Evolutionary conservation across 495 filamentous ascomycete species (phyloP).

Genomic region (Penicillium silybi): DNA sequence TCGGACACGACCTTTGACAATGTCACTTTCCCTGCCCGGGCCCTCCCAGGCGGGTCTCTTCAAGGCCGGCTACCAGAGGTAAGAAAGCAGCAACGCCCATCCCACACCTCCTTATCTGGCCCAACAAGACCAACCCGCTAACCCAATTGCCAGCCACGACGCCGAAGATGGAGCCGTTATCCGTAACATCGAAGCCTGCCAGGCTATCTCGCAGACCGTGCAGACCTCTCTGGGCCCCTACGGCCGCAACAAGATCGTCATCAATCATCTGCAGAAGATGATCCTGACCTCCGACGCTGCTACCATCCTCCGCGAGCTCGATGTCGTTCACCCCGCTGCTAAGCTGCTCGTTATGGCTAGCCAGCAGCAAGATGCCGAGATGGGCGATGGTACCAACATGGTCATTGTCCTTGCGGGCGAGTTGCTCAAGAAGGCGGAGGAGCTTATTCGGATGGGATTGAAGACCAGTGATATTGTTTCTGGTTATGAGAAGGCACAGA

Average conservation of each 20-base stretch:
- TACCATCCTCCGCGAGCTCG: conserved; percentile 93
- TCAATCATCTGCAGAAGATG: conserved; percentile 99
- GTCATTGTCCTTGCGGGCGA: conserved; percentile 96
- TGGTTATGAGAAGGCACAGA: conserved; percentile 92
- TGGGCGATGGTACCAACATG: conserved; percentile 97
- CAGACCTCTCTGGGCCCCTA: conserved; percentile 96
- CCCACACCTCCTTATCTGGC: conserved; percentile 32
- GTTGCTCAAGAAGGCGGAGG: conserved; percentile 94
- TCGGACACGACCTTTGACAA: conserved; percentile 44
- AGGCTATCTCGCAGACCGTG: conserved; percentile 91
- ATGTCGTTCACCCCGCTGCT: conserved; percentile 97
- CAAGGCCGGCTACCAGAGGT: conserved; percentile 97
- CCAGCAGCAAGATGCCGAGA: conserved; percentile 98
- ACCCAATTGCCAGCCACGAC: conserved; percentile 66
- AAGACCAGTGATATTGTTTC: conserved; percentile 95
- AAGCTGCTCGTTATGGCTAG: conserved; percentile 99
- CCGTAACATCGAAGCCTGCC: conserved; percentile 97
- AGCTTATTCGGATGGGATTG: conserved; percentile 88
- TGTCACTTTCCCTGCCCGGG: conserved; percentile 92
- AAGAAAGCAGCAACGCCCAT: conserved; percentile 30
- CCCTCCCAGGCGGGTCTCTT: conserved; percentile 92
- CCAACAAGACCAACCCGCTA: background rate
- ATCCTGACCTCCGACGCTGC: conserved; percentile 97
- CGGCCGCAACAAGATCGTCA: conserved; percentile 99
- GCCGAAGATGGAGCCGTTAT: conserved; percentile 98